phyloP scores from a whole-genome alignment of 2,329 filamentous ascomycete species.

The Fusarium tuaranense region DNA sequence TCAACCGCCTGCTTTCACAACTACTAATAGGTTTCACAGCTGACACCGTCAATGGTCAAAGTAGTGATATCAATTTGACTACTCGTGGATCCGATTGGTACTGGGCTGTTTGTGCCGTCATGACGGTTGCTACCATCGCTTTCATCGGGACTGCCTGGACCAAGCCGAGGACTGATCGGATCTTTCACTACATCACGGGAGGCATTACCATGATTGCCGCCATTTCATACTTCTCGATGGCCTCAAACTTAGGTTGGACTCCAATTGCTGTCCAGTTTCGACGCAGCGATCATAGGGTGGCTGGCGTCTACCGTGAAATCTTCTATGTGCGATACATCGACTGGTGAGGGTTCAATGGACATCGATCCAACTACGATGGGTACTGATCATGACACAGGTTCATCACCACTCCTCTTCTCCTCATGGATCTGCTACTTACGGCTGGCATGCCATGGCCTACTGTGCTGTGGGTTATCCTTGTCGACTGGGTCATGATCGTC shows the following conservation, averaged over 20 bases:
- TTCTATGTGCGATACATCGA: slow-evolving; percentile 67
- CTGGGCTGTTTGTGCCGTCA: slow-evolving; percentile 70
- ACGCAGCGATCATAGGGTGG: slow-evolving; percentile 50
- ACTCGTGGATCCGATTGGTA: slow-evolving; percentile 71
- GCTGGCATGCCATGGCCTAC: slow-evolving; percentile 66
- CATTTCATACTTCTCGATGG: slow-evolving; percentile 64
- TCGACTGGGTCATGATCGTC: slow-evolving; percentile 60
- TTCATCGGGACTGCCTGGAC: slow-evolving; percentile 64
- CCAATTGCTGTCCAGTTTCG: slow-evolving; percentile 65
- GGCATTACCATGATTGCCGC: slow-evolving; percentile 61
- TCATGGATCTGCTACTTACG: slow-evolving; percentile 72
- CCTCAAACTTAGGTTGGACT: slow-evolving; percentile 61
- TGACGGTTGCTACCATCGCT: slow-evolving; percentile 64
- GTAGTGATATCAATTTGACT: slow-evolving; percentile 67
- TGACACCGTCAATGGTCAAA: slow-evolving; percentile 19
- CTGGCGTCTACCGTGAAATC: slow-evolving; percentile 67
- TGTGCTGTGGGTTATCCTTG: slow-evolving; percentile 60
- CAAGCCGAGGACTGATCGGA: slow-evolving; percentile 65
- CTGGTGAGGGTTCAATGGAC: slow-evolving; percentile 18
- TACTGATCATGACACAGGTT: slow-evolving; percentile 43
- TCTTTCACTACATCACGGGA: slow-evolving; percentile 67
- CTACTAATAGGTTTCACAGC: background rate
- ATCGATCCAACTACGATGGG: too few species aligned
- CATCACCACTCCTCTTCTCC: slow-evolving; percentile 72
- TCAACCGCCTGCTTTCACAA: accelerated